Base-by-base conservation (phyloP, 768 basidiomycete genomes). In the Boletus reticulatus region DNA sequence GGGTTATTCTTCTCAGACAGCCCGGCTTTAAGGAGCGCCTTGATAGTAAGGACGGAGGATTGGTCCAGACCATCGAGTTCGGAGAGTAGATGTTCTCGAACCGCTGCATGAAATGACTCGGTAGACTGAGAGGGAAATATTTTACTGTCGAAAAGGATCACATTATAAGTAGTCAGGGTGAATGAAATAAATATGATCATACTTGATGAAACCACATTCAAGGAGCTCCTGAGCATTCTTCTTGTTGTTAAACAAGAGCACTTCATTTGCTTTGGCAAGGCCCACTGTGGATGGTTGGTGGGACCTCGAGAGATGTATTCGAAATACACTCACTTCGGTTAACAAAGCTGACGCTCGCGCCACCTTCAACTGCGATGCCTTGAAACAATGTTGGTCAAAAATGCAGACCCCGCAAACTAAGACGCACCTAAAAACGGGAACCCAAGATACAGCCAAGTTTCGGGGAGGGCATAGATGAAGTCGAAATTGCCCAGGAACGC, bases 401-500 rank as follows among this genome's bases (percentile, higher is more conserved):
- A 38, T 20, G 2, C 48, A 50, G 43, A 32, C 39, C 19, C 10
- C 14, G 6, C 24, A 50, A 29, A 53, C 37, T 13, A 54, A 37
- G 27, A 58, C 56, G 17, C 37, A 62, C 84, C 87, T 20, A 90
- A 67, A 60, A 87, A 86, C 0, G 86, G 78, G 64, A 90, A 89
- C 0, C 86, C 87, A 0, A 83, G 76, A 36, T 81, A 80, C 5
- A 90, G 66, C 82, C 84, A 89, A 0, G 74, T 78, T 53, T 76
- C 73, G 3, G 84, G 82, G 56, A 88, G 67, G 24, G 81, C 77
- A 59, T 87, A 89, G 27, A 90, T 83, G 60, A 90, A 87, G 67
- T 90, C 88, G 56, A 88, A 88, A 55, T 86, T 80, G 1, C 87
- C 86, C n/a, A 87, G 71, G 62, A 84, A 81, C 3, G 82, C 87